Percentiles rank a stretch among this genome's conserved stretches.
Conservation (phyloP, 2,329 filamentous ascomycete genomes). For the Geosmithia putterillii region DNA sequence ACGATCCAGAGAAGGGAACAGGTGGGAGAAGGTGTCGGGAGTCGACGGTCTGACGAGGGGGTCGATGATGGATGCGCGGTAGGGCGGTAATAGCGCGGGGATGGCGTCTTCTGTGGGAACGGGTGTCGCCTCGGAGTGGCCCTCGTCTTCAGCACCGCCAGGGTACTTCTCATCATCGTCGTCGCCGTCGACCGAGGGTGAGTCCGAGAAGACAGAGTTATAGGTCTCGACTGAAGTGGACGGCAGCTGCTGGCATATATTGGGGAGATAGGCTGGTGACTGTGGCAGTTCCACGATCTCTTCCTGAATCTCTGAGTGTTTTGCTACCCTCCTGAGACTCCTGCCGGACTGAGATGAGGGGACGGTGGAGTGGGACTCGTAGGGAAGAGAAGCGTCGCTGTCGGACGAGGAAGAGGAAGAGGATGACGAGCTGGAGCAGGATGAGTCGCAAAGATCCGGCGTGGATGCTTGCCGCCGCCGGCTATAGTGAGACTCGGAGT, state of each 20-base stretch:
- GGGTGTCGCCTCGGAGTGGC: slow-evolving; percentile 12
- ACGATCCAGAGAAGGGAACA: slow-evolving; percentile 77
- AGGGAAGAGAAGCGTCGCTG: background rate
- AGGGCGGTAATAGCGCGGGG: slow-evolving; percentile 40
- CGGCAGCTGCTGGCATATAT: background rate
- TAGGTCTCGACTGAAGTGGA: slow-evolving; percentile 60
- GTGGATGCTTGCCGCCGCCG: background rate
- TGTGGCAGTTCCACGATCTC: background rate
- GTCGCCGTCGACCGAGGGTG: slow-evolving; percentile 2
- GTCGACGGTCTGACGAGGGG: slow-evolving; percentile 63
- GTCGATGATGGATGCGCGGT: slow-evolving; percentile 45
- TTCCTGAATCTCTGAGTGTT: background rate
- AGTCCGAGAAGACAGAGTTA: slow-evolving; percentile 49
- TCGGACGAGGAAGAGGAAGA: slow-evolving; percentile 2
- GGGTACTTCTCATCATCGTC: slow-evolving; percentile 12
- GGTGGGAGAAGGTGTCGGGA: slow-evolving; percentile 66
- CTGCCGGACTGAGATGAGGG: background rate
- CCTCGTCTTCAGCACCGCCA: slow-evolving; percentile 10
- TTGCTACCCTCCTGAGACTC: background rate
- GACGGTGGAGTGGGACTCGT: slow-evolving; percentile 1
- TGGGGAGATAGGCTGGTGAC: slow-evolving; percentile 4
- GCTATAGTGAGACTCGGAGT: background rate
- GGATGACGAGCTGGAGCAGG: background rate
- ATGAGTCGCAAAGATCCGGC: background rate
- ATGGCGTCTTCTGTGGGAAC: slow-evolving; percentile 22